Conservation (phyloP, 176 grass and related monocot species). For the Raddia distichophylla region DNA sequence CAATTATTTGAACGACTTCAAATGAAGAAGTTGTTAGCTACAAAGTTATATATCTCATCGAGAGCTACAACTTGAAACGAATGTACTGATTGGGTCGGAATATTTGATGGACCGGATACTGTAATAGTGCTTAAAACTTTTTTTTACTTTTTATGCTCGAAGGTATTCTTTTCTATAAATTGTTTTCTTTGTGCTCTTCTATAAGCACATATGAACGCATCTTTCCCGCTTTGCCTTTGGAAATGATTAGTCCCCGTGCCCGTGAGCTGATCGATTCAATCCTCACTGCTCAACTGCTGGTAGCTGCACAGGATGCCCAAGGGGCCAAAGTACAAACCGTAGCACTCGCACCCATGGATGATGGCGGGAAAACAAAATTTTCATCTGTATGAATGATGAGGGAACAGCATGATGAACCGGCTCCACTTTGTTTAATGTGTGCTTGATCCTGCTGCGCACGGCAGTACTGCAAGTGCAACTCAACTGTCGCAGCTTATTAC, state of each 20-base stretch:
- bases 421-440: not conserved
- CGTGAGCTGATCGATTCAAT: not conserved
- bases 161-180: no score
- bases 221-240: not conserved
- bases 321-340: not conserved
- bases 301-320: not conserved
- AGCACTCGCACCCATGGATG: not conserved
- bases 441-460: not conserved
- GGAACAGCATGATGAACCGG: slow-evolving; percentile 11
- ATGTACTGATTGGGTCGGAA: no score
- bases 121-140: no score
- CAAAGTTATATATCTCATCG: no score
- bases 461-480: not conserved
- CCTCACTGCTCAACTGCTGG: not conserved
- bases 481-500: not conserved
- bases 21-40: no score
- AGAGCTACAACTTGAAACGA: no score
- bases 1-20: no score
- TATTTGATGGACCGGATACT: no score
- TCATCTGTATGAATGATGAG: not conserved
- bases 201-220: not conserved
- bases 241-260: not conserved
- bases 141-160: no score
- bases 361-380: not conserved
- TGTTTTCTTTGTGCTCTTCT: no score